Evolutionary conservation across 208 protist species (phyloP).

Genomic region (Acanthamoeba royreba): DNA sequence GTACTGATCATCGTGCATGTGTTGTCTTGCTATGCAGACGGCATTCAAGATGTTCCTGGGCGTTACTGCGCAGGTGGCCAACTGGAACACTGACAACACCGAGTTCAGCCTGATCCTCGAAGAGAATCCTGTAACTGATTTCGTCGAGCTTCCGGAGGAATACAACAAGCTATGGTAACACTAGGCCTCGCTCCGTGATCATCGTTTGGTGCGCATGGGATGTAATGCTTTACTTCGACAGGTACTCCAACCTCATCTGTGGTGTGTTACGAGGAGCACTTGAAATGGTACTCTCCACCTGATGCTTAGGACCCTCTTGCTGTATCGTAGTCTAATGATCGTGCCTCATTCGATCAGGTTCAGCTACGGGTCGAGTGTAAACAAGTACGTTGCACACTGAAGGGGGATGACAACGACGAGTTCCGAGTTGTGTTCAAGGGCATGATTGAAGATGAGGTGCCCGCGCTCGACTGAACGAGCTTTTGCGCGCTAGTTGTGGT

Average conservation of each 20-base stretch:
- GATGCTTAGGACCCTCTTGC: background rate
- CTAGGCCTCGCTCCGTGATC: background rate
- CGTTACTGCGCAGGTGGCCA: conserved; percentile 84
- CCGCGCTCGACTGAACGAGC: background rate
- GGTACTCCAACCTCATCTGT: conserved; percentile 95
- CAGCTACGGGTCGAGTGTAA: conserved; percentile 47
- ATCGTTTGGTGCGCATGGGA: background rate
- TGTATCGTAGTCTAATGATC: background rate
- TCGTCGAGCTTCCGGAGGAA: conserved; percentile 95
- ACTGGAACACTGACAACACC: conserved; percentile 81
- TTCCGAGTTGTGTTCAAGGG: conserved; percentile 29
- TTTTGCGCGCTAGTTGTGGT: background rate
- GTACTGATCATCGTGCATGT: too few species aligned
- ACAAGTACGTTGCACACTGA: conserved; percentile 8
- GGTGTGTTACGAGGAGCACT: conserved; percentile 94
- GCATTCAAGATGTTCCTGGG: conserved; percentile 96
- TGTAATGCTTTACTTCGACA: background rate
- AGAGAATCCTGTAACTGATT: conserved; percentile 95
- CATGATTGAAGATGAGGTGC: conserved; percentile 48
- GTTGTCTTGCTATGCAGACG: conserved; percentile 45
- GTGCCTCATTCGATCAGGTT: background rate
- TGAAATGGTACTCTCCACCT: conserved; percentile 83
- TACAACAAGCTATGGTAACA: conserved; percentile 81
- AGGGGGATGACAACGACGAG: conserved; percentile 38
- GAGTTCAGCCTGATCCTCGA: conserved; percentile 91